Evolutionary conservation across 139 green algal genomes (phyloP).

Genomic region (Picochlorum sp.): DNA sequence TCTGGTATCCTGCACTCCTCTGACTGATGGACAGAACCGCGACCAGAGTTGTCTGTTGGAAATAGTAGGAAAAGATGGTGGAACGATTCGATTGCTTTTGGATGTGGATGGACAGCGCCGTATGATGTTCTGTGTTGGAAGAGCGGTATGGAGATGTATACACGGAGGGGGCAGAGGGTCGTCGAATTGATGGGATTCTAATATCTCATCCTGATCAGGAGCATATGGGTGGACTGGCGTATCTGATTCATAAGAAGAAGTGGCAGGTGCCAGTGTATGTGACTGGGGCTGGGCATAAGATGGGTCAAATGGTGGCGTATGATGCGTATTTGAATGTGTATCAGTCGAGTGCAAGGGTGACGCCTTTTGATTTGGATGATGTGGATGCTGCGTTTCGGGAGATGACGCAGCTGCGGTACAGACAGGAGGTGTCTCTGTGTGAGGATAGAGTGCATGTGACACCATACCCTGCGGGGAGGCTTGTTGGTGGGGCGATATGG

Average conservation of each 20-base stretch:
- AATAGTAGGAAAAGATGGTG: not conserved
- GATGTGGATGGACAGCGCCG: conserved; percentile 86
- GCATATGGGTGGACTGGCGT: conserved; percentile 82
- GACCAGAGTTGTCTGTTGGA: not conserved
- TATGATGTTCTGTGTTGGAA: conserved; percentile 52
- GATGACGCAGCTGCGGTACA: conserved; percentile 51
- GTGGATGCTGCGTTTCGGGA: conserved; percentile 69
- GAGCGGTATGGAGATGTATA: conserved; percentile 31
- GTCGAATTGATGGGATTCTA: conserved; percentile 45
- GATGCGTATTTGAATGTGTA: conserved; percentile 52
- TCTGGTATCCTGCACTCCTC: not conserved
- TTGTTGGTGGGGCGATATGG: conserved; percentile 83
- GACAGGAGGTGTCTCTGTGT: conserved; percentile 44
- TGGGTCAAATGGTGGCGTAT: conserved; percentile 83
- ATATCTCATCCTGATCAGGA: conserved; percentile 66
- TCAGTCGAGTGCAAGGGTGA: conserved; percentile 47
- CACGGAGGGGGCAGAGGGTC: conserved; percentile 10
- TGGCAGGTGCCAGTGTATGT: conserved; percentile 53
- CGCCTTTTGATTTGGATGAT: conserved; percentile 62
- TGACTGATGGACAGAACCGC: not conserved
- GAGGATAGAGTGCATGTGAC: conserved; percentile 62
- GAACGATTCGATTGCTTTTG: conserved; percentile 23
- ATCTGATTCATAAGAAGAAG: conserved; percentile 40
- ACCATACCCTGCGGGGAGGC: conserved; percentile 66
- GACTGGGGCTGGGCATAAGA: conserved; percentile 67